A percentile compares a stretch with the other conserved stretches of the same genome.
Evolutionary conservation across 2,329 filamentous ascomycete genomes (phyloP).

Genomic region (Mycosphaerella sp.): DNA sequence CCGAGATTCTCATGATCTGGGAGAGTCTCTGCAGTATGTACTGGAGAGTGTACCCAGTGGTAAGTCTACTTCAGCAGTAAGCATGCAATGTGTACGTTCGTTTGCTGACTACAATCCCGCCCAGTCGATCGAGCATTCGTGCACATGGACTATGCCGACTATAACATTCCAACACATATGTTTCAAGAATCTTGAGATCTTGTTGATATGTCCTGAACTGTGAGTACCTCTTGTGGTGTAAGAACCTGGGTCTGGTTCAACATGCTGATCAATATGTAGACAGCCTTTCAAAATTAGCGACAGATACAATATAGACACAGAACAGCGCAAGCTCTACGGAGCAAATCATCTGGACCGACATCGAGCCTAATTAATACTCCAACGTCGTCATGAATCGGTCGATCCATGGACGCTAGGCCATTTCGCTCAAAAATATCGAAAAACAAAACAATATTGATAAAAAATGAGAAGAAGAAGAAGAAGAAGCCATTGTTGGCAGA

Average conservation of each 20-base stretch:
- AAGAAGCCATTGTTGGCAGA: no score
- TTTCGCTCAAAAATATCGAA: no score
- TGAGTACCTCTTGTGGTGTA: neutral
- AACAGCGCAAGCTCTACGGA: neutral
- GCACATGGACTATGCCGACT: constrained; percentile 47
- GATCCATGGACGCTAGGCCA: no score
- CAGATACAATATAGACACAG: neutral
- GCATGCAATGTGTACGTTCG: neutral
- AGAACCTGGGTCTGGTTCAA: no score
- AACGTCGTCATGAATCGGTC: no score
- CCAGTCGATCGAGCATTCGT: constrained; percentile 50
- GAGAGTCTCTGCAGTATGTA: constrained; percentile 74
- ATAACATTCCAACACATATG: constrained; percentile 49
- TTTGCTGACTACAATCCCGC: neutral
- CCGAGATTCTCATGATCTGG: constrained; percentile 74
- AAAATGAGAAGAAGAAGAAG: no score
- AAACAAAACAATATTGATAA: no score
- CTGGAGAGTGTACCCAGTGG: constrained; percentile 73
- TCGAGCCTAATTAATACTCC: no score
- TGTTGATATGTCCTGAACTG: neutral
- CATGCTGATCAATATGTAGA: no score
- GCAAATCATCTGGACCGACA: no score
- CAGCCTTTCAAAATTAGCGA: neutral
- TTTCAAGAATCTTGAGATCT: constrained; percentile 36
- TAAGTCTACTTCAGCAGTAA: constrained; percentile 14